phyloP scores from a whole-genome alignment of 495 filamentous ascomycete genomes.

The Aspergillus funiculosus region DNA sequence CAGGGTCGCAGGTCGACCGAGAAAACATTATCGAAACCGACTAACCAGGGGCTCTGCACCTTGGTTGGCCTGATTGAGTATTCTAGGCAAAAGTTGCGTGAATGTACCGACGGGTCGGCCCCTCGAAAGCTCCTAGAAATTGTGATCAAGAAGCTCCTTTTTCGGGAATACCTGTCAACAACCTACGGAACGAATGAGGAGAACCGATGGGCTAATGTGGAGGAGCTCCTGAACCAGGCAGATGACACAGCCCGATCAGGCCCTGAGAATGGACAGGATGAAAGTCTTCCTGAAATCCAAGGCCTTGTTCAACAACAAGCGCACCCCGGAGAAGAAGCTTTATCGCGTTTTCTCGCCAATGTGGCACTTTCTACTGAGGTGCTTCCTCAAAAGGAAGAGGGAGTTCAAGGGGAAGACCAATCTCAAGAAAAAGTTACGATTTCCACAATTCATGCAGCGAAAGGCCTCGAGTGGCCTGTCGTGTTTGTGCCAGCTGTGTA shows the following conservation, averaged over 20 bases:
- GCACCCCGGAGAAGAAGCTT: constrained; percentile 52
- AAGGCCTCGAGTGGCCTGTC: constrained; percentile 95
- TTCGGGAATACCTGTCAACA: constrained; percentile 64
- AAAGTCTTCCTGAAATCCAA: constrained; percentile 69
- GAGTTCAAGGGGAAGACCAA: constrained; percentile 44
- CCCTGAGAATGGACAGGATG: constrained; percentile 47
- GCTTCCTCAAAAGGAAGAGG: constrained; percentile 52
- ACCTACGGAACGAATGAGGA: constrained; percentile 73
- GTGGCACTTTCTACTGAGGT: constrained; percentile 78
- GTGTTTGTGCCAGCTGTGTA: constrained; percentile 93
- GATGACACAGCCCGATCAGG: constrained; percentile 50
- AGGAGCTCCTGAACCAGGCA: constrained; percentile 74
- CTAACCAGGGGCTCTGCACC: constrained; percentile 58
- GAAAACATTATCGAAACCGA: constrained; percentile 60
- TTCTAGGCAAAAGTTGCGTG: constrained; percentile 52
- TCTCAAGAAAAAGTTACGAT: constrained; percentile 70
- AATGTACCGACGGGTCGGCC: constrained; percentile 41
- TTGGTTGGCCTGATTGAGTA: constrained; percentile 60
- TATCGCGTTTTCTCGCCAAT: constrained; percentile 84
- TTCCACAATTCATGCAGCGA: constrained; percentile 94
- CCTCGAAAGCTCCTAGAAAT: constrained; percentile 68
- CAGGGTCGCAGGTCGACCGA: constrained; percentile 62
- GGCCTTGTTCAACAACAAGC: constrained; percentile 62
- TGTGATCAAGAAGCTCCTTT: constrained; percentile 66
- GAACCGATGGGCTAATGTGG: constrained; percentile 82